phyloP scores from a whole-genome alignment of 2,329 filamentous ascomycete genomes.

The Sclerotinia sclerotiorum region DNA sequence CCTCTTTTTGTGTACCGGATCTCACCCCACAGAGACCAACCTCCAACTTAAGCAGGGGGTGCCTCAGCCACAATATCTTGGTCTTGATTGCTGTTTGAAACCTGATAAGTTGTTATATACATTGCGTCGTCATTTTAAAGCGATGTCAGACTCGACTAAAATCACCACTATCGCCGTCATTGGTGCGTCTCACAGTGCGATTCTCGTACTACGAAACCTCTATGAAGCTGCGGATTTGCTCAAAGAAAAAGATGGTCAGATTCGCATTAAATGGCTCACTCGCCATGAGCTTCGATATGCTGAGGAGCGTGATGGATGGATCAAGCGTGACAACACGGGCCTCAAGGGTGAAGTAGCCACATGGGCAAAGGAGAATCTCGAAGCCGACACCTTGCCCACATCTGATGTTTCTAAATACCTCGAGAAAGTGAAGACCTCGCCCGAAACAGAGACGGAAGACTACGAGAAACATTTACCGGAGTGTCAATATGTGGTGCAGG shows the following conservation, averaged over 20 bases:
- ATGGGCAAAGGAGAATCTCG: conserved; percentile 59
- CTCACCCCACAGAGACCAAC: conserved; percentile 46
- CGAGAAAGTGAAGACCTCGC: conserved; percentile 35
- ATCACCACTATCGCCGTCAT: conserved; percentile 53
- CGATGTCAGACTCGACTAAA: background rate
- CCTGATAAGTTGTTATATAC: background rate
- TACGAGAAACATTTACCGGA: conserved; percentile 49
- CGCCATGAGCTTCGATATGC: conserved; percentile 62
- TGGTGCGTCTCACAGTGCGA: conserved; percentile 62
- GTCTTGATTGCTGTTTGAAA: conserved; percentile 5
- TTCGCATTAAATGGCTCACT: conserved; percentile 62
- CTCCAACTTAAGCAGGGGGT: conserved; percentile 45
- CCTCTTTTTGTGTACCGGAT: conserved; percentile 60
- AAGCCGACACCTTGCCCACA: conserved; percentile 48
- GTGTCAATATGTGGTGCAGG: conserved; percentile 56
- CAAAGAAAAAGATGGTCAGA: conserved; percentile 35
- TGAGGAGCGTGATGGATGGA: conserved; percentile 62
- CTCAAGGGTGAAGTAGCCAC: conserved; percentile 61
- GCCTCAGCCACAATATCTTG: background rate
- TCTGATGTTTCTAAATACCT: conserved; percentile 37
- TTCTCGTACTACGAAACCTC: conserved; percentile 62
- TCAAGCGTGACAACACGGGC: conserved; percentile 63
- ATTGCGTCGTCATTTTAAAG: background rate
- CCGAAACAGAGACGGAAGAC: conserved; percentile 45
- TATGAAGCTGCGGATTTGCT: conserved; percentile 45